Conservation (phyloP, 495 filamentous ascomycete genomes). For the Pseudoneurospora amorphoporcata region DNA sequence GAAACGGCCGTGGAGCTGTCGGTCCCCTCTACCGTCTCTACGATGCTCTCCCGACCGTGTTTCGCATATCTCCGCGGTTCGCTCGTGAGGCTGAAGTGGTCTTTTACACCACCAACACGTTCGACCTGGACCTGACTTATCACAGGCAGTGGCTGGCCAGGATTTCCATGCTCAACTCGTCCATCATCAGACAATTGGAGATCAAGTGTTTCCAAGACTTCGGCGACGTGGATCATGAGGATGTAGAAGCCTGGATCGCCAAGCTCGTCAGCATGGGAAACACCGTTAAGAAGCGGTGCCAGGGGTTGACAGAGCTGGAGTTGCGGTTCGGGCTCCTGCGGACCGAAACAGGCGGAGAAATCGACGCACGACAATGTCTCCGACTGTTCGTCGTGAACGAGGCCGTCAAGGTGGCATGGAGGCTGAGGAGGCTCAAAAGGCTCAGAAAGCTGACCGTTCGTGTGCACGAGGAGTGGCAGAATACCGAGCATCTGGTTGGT, state of each 20-base stretch:
- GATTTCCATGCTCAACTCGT: not conserved
- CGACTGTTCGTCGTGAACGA: not conserved
- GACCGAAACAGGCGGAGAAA: not conserved
- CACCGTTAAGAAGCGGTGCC: not conserved
- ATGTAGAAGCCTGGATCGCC: conserved; percentile 34
- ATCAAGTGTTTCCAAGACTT: conserved; percentile 13
- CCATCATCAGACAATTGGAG: not conserved
- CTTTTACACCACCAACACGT: not conserved
- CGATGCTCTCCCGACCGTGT: not conserved
- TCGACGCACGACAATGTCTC: not conserved
- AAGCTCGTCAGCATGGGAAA: conserved; percentile 34
- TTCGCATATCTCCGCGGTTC: not conserved
- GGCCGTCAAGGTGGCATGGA: not conserved
- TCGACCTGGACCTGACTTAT: not conserved
- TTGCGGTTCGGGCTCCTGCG: not conserved
- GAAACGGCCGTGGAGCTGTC: not conserved
- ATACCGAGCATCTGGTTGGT: not conserved
- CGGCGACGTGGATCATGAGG: conserved; percentile 33
- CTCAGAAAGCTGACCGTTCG: not conserved
- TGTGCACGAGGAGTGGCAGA: not conserved
- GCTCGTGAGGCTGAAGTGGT: not conserved
- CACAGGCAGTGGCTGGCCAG: not conserved
- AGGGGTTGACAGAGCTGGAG: not conserved
- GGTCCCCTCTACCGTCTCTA: not conserved
- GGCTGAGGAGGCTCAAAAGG: rapidly evolving